phyloP scores from a whole-genome alignment of 805 yeast genomes.

The Candida corydali region DNA sequence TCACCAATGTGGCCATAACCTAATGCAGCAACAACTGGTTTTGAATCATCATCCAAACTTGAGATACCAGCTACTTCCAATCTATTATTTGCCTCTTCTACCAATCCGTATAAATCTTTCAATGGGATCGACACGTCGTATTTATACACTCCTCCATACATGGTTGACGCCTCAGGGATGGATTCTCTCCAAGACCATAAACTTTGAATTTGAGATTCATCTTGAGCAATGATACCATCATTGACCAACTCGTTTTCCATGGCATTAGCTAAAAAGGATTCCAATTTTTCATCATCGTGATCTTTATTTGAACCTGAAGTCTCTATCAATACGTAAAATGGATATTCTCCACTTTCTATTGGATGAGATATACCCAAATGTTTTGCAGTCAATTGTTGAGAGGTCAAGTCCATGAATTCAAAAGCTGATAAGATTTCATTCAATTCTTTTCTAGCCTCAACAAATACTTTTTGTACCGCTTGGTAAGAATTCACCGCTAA shows the following conservation, averaged over 20 bases:
- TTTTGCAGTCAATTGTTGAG: conserved; percentile 59
- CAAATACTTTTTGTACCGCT: conserved; percentile 78
- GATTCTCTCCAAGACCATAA: conserved; percentile 97
- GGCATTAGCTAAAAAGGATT: conserved; percentile 72
- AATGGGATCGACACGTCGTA: conserved; percentile 94
- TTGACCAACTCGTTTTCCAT: conserved; percentile 80
- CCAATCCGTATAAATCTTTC: conserved; percentile 73
- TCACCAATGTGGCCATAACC: conserved; percentile 99
- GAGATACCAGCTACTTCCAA: conserved; percentile 54
- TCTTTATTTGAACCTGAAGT: conserved; percentile 93
- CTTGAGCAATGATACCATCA: conserved; percentile 97
- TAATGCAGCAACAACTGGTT: conserved; percentile 83
- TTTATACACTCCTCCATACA: conserved; percentile 92
- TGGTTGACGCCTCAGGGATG: conserved; percentile 82
- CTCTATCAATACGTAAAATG: conserved; percentile 88
- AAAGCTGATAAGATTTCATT: conserved; percentile 88
- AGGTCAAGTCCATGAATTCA: conserved; percentile 83
- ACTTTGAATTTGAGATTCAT: conserved; percentile 76
- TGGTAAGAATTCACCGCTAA: conserved; percentile 79
- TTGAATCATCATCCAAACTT: conserved; percentile 54
- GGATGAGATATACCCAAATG: conserved; percentile 68
- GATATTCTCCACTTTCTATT: conserved; percentile 68
- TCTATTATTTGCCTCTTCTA: conserved; percentile 67
- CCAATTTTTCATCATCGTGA: conserved; percentile 90
- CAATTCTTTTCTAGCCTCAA: conserved; percentile 70